Base-by-base conservation (phyloP, 1,284 basidiomycete species). In the Laetiporus sulphureus region DNA sequence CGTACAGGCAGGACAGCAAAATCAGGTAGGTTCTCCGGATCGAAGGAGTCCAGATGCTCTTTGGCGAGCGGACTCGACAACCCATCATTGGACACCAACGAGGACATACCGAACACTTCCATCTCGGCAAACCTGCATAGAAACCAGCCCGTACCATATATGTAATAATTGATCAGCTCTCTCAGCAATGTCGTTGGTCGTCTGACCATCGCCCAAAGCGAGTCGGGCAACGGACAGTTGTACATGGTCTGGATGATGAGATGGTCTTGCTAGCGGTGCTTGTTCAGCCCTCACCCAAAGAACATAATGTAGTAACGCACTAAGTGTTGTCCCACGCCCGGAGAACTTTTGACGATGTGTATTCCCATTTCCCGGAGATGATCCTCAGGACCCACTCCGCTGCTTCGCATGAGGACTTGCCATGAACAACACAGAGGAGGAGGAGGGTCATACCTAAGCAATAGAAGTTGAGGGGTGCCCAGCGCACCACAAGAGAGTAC, bases 361-460 rank as follows among this genome's bases (percentile, higher is more conserved):
- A 67, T 57, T 5, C 52, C 51, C 29, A 52, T 49, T 20, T 51
- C 44, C 20, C 54, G 38, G 3, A 66, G 51, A 34, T 64, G 61
- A 4, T 51, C 50, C 24, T 38, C 40, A 3, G 60, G 58, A 6
- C 63, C 65, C 15, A 64, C 49, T 7, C 60, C 57, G 36, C 58
- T 59, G 32, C 1, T 18, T 23, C 18, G 7, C 35, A 15, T 32
- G 16, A 45, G 21, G 16, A 12, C 18, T 18, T 18, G 12, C 38
- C 20, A 19, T 16, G 15, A 27, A 22, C 22, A 7, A 29, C 2
- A 16, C 16, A 19, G n/a, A n/a, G 16, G 19, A 33, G n/a, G n/a
- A n/a, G n/a, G n/a, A n/a, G n/a, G n/a, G n/a, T n/a, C 30, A 10
- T 24, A 63, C 60, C 64, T 67, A 20, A 64, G 38, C 54, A 63